Evolutionary conservation across 2,329 filamentous ascomycete genomes (phyloP), one percentile per base, ranked within the genome.

Genomic region (Ilyonectria sp.): DNA sequence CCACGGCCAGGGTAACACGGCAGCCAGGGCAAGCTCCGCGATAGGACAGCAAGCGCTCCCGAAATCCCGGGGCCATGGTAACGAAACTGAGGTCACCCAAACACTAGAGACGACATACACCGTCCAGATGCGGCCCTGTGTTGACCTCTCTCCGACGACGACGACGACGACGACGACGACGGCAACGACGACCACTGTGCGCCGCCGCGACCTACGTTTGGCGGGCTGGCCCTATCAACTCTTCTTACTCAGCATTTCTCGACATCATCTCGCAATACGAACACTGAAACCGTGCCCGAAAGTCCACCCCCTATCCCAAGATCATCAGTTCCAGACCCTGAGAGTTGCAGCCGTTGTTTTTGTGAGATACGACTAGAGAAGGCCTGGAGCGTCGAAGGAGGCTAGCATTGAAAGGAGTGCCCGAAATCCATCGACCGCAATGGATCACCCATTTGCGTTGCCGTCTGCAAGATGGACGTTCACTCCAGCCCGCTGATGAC

Each of bases 321-420:
- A 52, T 33, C 31, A 3, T 33, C 31, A 3, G 33, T 55, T 52
- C 60, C 52, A 40, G 53, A 21, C 52, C 53, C 50, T 44, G 44
- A 65, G 21, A 60, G 62, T 63, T 56, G 69, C 54, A 56, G 47
- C 35, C 60, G 54, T 57, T 68, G 54, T 52, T 67, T 72, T 75
- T 74, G 54, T 74, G 73, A 74, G 57, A 75, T 74, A 37, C 69
- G 72, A 72, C 59, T 44, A 62, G 56, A 60, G 26, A 70, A 62
- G 49, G 49, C 63, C 47, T 59, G 58, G 37, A 26, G 31, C 56
- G 31, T 15, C 35, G 31, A 62, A 40, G 50, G 31, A 47, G 54
- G 21, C 31, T 49, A 26, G 44, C 47, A 50, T 50, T 35, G 63
- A 37, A 71, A 65, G 62, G 70, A 74, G 72, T 71, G 72, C 43